A percentile compares a stretch with the other conserved stretches of the same genome.
These are phyloP conservation scores for Rhizopus arrhizus DNA, from an alignment of 371 early-diverging fungal genomes.

Conservation along the genomic window DNA sequence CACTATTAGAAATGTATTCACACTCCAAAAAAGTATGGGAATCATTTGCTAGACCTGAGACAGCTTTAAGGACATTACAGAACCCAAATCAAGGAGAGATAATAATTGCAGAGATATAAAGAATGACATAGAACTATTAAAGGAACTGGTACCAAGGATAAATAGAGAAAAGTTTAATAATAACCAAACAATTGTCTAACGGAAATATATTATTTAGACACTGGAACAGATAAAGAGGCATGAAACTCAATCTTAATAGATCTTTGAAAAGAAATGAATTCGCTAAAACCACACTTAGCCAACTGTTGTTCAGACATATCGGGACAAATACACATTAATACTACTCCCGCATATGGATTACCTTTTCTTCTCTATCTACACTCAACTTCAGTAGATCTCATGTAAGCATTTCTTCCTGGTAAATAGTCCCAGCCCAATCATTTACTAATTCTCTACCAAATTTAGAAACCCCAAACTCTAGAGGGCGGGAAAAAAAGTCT, in stretches of 20 bases:
- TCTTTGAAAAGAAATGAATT: conserved; percentile 90
- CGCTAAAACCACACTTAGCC: conserved; percentile 82
- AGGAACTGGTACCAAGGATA: conserved; percentile 80
- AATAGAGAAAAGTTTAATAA: background rate
- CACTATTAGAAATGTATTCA: conserved; percentile 69
- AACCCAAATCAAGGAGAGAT: conserved; percentile 70
- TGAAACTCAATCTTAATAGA: conserved; percentile 73
- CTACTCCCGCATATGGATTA: conserved; percentile 35
- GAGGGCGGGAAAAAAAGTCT: background rate
- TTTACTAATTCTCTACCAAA: conserved; percentile 6
- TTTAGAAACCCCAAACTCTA: conserved; percentile 6
- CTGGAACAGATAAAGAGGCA: conserved; percentile 75
- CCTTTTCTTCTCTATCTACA: conserved; percentile 43
- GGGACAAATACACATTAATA: conserved; percentile 30
- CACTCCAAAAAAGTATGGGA: conserved; percentile 76
- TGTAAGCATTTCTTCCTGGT: conserved; percentile 77
- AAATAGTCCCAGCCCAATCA: conserved; percentile 55
- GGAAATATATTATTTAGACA: conserved; percentile 44
- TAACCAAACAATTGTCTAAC: background rate
- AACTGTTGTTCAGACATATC: conserved; percentile 62
- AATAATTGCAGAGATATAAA: conserved; percentile 72
- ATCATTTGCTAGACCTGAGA: conserved; percentile 67
- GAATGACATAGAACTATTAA: conserved; percentile 77
- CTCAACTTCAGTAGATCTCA: conserved; percentile 26
- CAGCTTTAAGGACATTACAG: conserved; percentile 69